These are phyloP conservation scores for Scenedesmus sp. DNA, from an alignment of 163 green algal genomes.

Conservation along the genomic window DNA sequence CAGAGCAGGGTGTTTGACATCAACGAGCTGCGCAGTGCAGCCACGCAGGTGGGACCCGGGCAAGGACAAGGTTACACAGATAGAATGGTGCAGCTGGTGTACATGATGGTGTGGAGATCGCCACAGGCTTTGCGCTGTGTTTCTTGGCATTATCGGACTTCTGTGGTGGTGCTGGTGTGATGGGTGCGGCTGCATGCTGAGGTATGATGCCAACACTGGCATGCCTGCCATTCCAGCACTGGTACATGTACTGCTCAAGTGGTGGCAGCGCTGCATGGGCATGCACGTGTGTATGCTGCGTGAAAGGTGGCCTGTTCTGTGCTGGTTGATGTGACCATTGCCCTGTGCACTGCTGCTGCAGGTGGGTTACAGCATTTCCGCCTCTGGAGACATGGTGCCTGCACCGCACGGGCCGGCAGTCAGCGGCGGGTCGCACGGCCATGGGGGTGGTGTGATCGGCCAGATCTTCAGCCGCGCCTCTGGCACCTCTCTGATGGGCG, in stretches of 20 bases:
- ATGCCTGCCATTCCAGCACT: not conserved
- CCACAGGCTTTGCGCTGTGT: not conserved
- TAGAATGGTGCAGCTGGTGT: too few species aligned
- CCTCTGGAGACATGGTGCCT: conserved; percentile 28
- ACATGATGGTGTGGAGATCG: too few species aligned
- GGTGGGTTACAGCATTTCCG: conserved; percentile 45
- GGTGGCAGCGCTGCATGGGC: not conserved
- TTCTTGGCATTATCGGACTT: not conserved
- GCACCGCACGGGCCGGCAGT: not conserved
- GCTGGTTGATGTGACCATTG: too few species aligned
- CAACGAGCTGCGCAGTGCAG: conserved; percentile 46
- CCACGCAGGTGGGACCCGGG: conserved; percentile 30
- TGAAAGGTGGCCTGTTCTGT: not conserved
- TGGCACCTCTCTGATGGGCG: not conserved
- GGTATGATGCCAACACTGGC: not conserved
- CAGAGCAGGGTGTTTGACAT: conserved; percentile 54
- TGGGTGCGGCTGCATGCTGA: not conserved
- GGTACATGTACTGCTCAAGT: too few species aligned
- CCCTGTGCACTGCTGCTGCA: not conserved
- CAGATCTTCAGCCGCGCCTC: not conserved
- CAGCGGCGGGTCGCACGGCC: not conserved
- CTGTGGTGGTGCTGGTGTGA: not conserved
- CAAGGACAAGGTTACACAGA: too few species aligned
- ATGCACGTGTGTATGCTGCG: not conserved
- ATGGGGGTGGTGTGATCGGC: not conserved